These are phyloP conservation scores for Cyanidioschyzon merolae DNA, from an alignment of 23 red algal genomes.

Conservation along the genomic window DNA sequence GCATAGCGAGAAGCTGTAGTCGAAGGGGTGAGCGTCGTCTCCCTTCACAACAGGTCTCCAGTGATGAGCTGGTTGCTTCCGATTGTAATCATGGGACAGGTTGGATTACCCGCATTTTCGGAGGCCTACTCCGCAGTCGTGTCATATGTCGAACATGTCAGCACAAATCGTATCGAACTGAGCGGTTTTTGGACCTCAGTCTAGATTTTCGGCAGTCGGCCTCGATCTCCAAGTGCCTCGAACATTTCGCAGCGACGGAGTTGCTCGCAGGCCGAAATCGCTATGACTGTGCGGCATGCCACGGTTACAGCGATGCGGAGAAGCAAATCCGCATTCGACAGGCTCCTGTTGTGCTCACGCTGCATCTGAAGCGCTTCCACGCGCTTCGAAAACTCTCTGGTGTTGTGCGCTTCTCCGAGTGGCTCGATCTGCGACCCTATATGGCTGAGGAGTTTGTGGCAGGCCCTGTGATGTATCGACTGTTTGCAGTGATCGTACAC, in stretches of 20 bases:
- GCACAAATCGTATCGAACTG: conserved; percentile 25
- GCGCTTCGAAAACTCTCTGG: conserved; percentile 23
- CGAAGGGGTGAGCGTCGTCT: background rate
- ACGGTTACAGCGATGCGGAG: conserved; percentile 23
- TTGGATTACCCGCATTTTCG: conserved; percentile 33
- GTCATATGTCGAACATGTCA: conserved; percentile 47
- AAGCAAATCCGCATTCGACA: conserved; percentile 49
- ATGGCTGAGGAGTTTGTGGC: conserved; percentile 32
- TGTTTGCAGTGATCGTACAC: conserved; percentile 23
- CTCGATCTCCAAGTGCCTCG: conserved; percentile 37
- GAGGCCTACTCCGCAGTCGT: conserved; percentile 43
- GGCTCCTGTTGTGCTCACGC: conserved; percentile 55
- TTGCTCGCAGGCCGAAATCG: conserved; percentile 53
- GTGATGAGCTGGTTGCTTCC: conserved; percentile 41
- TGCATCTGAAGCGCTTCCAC: conserved; percentile 89
- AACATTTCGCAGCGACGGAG: conserved; percentile 45
- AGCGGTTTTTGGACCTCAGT: conserved; percentile 86
- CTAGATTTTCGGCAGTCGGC: conserved; percentile 36
- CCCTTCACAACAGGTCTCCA: conserved; percentile 8
- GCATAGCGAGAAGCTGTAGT: conserved; percentile 26
- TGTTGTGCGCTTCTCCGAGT: conserved; percentile 31
- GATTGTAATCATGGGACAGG: background rate
- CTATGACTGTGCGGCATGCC: conserved; percentile 59
- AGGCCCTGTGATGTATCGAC: background rate
- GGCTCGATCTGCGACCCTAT: conserved; percentile 34